A percentile compares a stretch with the other conserved stretches of the same genome.
phyloP scores from a whole-genome alignment of 225 moss, liverwort and hornwort genomes.

The Marchantia polymorpha region DNA sequence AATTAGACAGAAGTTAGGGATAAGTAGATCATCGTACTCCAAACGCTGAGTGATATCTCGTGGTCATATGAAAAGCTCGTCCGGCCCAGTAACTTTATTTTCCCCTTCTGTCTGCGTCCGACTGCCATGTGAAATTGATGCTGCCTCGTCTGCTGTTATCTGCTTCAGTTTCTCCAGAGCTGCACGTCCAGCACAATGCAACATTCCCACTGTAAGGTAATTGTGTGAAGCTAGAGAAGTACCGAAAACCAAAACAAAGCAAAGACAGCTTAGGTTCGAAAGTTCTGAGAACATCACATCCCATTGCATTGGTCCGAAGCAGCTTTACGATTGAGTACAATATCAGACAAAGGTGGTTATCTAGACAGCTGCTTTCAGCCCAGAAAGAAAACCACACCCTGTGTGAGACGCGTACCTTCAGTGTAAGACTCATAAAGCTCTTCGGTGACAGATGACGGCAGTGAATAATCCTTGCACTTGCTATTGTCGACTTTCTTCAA shows the following conservation, averaged over 20 bases:
- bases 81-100: constrained; percentile 26
- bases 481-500: constrained; percentile 83
- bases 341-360: not conserved
- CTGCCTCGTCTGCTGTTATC: constrained; percentile 27
- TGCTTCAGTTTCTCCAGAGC: constrained; percentile 47
- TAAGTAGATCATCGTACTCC: too few species aligned
- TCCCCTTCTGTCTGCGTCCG: constrained; percentile 1
- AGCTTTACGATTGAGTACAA: not conserved
- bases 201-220: not conserved
- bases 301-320: not conserved
- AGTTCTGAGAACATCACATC: not conserved
- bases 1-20: not conserved
- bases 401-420: constrained; percentile 19
- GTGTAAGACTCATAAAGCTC: constrained; percentile 44
- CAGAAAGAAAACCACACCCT: not conserved
- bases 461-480: constrained; percentile 59
- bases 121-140: not conserved
- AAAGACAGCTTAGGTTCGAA: not conserved
- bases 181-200: constrained; percentile 1
- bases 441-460: constrained; percentile 54
- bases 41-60: too few species aligned
- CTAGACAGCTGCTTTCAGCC: not conserved
- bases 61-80: constrained; percentile 34
- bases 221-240: not conserved
- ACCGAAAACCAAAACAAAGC: not conserved